Base-by-base conservation (phyloP, 257 asterid species). In the Nicotiana obtusifolia region DNA sequence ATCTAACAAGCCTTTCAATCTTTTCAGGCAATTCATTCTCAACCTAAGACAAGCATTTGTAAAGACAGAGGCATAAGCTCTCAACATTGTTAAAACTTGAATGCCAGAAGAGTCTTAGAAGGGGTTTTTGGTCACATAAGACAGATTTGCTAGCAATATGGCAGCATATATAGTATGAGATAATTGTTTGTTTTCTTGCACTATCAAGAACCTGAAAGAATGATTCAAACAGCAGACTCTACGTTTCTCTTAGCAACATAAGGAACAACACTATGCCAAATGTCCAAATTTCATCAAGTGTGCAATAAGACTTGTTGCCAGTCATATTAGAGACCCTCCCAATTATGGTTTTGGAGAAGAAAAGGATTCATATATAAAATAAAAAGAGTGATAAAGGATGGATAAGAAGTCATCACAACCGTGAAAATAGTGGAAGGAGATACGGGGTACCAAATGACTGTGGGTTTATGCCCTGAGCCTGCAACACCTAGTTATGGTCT, bases 1-100 rank as follows among this genome's bases (percentile, higher is more conserved):
- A 96, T 87, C 99, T 94, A 81, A 96, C 82, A 81, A 96, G 95
- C 67, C 98, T 89, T 86, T 94, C 99, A 37, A 93, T 96, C 98
- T 96, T 96, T 87, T 90, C 97, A 26, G 99, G 99, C 87, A 96
- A 87, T 82, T 96, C 65, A 89, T 94, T 87, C 87, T 96, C 99
- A 76, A 96, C 99, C 99, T 96, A 82, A 77, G 52, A 85, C 88
- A 75, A 84, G 68, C 82, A 89, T 85, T 83, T 78, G 56, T 47
- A 76, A 79, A 83, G 60, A 33, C n/a, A 84, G 66, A 37, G 37
- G 30, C 57, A 84, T 80, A 53, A 80, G 79, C 64, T 68, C 59
- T 81, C 33, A 49, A 75, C 64, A 75, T 26, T 4, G 44, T 16
- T 10, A 49, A 49, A 26, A 75, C 16, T 49, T 24, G 24, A 49